A percentile compares a stretch with the other conserved stretches of the same genome.
Evolutionary conservation across 2,329 filamentous ascomycete genomes (phyloP).

Genomic region (Cryphonectria radicalis): DNA sequence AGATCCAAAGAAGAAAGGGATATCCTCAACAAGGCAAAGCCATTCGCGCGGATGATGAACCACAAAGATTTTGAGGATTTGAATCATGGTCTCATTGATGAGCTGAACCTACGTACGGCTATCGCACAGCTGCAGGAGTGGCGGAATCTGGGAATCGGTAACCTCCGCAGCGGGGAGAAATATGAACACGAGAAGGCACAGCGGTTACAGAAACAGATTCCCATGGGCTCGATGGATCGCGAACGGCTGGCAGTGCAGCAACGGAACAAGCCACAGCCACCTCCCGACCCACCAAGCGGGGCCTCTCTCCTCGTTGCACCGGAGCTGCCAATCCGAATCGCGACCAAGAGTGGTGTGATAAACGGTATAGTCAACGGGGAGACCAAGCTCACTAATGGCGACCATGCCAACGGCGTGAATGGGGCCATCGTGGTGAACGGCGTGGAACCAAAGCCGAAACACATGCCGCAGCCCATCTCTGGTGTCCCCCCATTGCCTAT

Average conservation of each 20-base stretch:
- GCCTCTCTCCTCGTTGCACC: constrained; percentile 78
- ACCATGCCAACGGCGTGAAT: constrained; percentile 55
- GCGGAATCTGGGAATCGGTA: constrained; percentile 82
- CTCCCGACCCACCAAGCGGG: constrained; percentile 72
- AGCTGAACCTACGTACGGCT: constrained; percentile 87
- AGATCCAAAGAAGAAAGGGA: constrained; percentile 94
- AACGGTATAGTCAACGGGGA: constrained; percentile 52
- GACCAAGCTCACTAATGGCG: constrained; percentile 42
- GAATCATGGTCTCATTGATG: constrained; percentile 83
- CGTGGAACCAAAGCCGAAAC: constrained; percentile 53
- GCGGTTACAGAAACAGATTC: constrained; percentile 70
- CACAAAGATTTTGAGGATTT: constrained; percentile 86
- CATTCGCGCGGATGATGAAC: constrained; percentile 97
- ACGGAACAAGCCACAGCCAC: constrained; percentile 68
- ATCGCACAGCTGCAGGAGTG: constrained; percentile 93
- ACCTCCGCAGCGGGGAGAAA: constrained; percentile 84
- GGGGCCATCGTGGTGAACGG: constrained; percentile 50
- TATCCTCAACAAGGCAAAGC: constrained; percentile 89
- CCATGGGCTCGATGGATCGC: constrained; percentile 84
- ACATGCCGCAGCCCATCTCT: constrained; percentile 59
- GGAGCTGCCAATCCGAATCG: constrained; percentile 70
- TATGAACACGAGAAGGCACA: constrained; percentile 87
- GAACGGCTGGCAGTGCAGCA: constrained; percentile 73
- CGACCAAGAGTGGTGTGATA: constrained; percentile 37
- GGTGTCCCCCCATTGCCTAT: constrained; percentile 69